A percentile compares a stretch with the other conserved stretches of the same genome.
Evolutionary conservation across 2,329 filamentous ascomycete species (phyloP).

Genomic region (Emergomyces pasteurianus): DNA sequence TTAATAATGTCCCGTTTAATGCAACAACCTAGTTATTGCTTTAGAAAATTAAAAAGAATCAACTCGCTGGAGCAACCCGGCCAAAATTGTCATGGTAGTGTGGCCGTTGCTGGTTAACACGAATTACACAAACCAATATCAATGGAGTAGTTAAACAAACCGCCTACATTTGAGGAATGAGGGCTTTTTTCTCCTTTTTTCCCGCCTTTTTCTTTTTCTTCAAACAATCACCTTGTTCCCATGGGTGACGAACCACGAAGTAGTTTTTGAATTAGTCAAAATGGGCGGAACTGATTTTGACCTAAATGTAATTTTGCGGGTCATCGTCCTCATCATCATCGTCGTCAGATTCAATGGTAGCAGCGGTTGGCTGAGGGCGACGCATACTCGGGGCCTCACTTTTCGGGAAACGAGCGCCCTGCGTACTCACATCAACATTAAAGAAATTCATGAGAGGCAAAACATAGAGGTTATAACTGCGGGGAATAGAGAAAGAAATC

Average conservation of each 20-base stretch:
- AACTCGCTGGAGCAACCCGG: neutral
- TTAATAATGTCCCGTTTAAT: neutral
- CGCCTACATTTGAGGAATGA: neutral
- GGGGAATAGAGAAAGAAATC: neutral
- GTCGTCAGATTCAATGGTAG: constrained; percentile 13
- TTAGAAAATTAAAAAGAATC: neutral
- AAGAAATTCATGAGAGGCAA: neutral
- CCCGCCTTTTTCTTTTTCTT: neutral
- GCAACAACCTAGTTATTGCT: neutral
- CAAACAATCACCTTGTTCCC: neutral
- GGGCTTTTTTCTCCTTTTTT: neutral
- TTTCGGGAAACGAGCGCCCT: constrained; percentile 15
- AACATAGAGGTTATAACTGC: neutral
- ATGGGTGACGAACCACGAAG: neutral
- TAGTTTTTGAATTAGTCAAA: neutral
- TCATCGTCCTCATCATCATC: constrained; percentile 11
- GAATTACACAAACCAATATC: neutral
- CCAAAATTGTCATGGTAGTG: neutral
- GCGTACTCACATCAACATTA: constrained; percentile 4
- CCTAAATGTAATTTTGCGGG: constrained; percentile 13
- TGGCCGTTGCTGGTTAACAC: neutral
- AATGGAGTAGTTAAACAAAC: neutral
- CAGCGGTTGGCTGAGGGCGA: constrained; percentile 11
- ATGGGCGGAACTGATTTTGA: neutral
- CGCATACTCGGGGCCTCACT: constrained; percentile 12